Percentiles rank a stretch among this genome's conserved stretches.
Conservation (phyloP, 164 flowering plant genomes). For the Euptelea pleiosperma region DNA sequence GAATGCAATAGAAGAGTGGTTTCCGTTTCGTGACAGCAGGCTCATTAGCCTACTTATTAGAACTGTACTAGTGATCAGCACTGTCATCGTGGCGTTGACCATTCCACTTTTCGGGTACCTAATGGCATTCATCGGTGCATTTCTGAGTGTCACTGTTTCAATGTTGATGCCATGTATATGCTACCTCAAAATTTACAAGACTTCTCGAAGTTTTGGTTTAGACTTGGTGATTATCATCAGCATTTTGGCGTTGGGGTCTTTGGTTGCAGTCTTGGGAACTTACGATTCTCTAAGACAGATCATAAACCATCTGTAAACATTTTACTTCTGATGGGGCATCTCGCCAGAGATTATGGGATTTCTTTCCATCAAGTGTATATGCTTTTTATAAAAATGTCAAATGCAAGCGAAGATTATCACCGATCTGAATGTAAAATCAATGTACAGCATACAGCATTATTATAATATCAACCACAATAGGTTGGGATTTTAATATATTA, state of each 20-base stretch:
- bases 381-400: no score
- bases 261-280: slow-evolving; percentile 39
- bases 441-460: no score
- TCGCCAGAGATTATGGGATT: no score
- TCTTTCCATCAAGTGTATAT: no score
- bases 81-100: slow-evolving; percentile 35
- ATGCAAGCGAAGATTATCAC: no score
- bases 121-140: slow-evolving; percentile 49
- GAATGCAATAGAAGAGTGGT: slow-evolving; percentile 34
- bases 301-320: slow-evolving; percentile 20
- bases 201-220: slow-evolving; percentile 21
- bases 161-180: slow-evolving; percentile 52
- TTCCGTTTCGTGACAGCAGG: slow-evolving; percentile 26
- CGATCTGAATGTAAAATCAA: no score
- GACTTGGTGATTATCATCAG: slow-evolving; percentile 33
- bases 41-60: slow-evolving; percentile 38
- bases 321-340: no score
- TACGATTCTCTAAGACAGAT: slow-evolving; percentile 35
- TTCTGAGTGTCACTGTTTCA: slow-evolving; percentile 36
- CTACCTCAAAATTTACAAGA: slow-evolving; percentile 41
- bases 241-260: slow-evolving; percentile 29
- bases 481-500: no score
- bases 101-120: slow-evolving; percentile 54
- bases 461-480: no score
- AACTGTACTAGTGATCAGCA: slow-evolving; percentile 34